Evolutionary conservation across 805 yeast genomes (phyloP), one percentile per base, ranked within the genome.

Genomic region (Ogataea ganodermae): DNA sequence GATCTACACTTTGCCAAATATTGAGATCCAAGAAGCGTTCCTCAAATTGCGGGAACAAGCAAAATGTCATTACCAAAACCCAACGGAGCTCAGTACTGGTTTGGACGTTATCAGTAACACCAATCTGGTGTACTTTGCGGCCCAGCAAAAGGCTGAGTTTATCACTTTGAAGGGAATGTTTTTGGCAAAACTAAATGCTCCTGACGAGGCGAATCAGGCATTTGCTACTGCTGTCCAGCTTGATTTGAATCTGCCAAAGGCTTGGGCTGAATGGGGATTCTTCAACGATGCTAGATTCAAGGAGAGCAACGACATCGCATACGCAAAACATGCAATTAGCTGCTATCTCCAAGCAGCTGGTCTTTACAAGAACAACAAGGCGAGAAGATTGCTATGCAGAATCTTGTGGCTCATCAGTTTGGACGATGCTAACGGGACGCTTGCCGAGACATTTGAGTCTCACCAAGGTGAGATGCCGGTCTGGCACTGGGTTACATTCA

Each of bases 261-360:
- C 99, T 0, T 94, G 99, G 99, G 98, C 97, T 3, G 97, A 95
- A 65, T 94, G 99, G 99, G 99, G 99, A 51, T 82, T 84, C 63
- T 94, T 89, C 71, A 91, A 91, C 63, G 99, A 94, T 58, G 80
- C 84, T 23, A 75, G 96, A 35, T 83, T 89, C 65, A 86, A 88
- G 55, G 96, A 89, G 55, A 84, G 84, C 50, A 80, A 73, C 42
- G 95, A 89, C 58, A 82, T 86, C 69, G 79, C 81, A 18, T 84
- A 81, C 67, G 99, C 98, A 16, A 86, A 89, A 53, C 90, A 91
- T 65, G 98, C 99, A 2, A 83, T 94, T 40, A 86, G 95, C 59
- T 94, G 99, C 66, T 95, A 91, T 68, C 74, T 94, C 55, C 98
- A 95, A 67, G 99, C 99, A 16, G 97, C 98, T 16, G 97, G 98